Conservation (phyloP, 2,329 filamentous ascomycete genomes). For the Xylaria sp. region DNA sequence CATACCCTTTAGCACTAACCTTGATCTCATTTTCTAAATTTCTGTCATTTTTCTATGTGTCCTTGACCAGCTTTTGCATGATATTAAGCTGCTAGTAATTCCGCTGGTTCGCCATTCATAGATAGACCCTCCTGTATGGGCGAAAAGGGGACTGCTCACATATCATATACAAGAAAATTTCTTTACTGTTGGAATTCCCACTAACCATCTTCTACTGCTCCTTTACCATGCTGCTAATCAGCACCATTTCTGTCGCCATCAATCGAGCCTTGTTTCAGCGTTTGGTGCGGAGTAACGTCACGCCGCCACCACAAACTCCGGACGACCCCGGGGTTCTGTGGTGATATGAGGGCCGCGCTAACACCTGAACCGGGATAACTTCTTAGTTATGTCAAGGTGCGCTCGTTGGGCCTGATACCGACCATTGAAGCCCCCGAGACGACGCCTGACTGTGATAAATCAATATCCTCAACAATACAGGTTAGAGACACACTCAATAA, state of each 20-base stretch:
- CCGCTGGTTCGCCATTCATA: conserved; percentile 28
- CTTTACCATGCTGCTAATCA: neutral
- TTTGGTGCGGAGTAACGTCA: neutral
- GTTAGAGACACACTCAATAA: conserved; percentile 7
- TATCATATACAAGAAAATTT: neutral
- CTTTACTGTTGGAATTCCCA: neutral
- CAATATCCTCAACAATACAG: neutral
- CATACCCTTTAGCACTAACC: neutral
- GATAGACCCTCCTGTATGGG: conserved; percentile 10
- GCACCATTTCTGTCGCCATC: neutral
- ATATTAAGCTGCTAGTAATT: conserved; percentile 26
- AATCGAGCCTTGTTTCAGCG: neutral
- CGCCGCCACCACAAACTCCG: neutral
- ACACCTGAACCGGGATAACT: conserved; percentile 15
- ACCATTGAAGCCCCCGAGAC: neutral
- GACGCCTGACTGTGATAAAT: neutral
- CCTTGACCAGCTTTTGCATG: conserved; percentile 32
- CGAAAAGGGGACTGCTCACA: conserved; percentile 20
- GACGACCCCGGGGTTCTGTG: neutral
- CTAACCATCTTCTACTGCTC: neutral
- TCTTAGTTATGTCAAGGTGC: conserved; percentile 1
- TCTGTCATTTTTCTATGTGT: conserved; percentile 24
- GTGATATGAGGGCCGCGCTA: neutral
- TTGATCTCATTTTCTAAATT: conserved; percentile 6
- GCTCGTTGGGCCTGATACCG: neutral